Evolutionary conservation across 768 basidiomycete species (phyloP), one percentile per base, ranked within the genome.

Genomic region (Suillus plorans): DNA sequence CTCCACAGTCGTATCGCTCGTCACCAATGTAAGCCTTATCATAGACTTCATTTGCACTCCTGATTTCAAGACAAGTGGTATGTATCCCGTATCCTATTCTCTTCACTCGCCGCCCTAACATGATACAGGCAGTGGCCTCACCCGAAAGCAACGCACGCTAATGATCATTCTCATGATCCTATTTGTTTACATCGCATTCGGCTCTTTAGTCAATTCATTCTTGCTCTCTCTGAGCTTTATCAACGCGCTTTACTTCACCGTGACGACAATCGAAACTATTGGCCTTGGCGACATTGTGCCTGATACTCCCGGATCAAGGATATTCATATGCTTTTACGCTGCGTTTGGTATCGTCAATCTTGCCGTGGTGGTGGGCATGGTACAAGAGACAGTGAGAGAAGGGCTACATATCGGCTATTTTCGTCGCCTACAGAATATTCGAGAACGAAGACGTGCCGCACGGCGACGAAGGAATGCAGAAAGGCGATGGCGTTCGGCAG

Each of bases 221-320:
- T 74, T 89, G 52, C 70, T 80, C 28, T 62, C 81, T 4, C 80
- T 91, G 39, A 74, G 80, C 22, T 95, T 91, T 73, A 82, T 93
- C 69, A 80, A 92, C 71, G 88, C 86, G 1, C 79, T 94, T n/a
- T 94, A 92, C 72, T 93, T 92, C 70, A 85, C 88, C 9, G 81
- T 91, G 45, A 85, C 86, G 20, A 83, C 89, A 5, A 89, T 94
- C 65, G 89, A 92, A 73, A 89, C 86, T 8, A 81, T 88, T 16
- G 86, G 84, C 75, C 92, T 92, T 70, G 92, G 92, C n/a, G 92
- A 94, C 70, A 88, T 92, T 61, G 73, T 78, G 12, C 90, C 91
- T 3, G 61, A 52, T 3, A 77, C 80, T 2, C 77, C 84, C 4
- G 81, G 81, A 1, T 78, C 85, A 4, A 86, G 86, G n/a, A 67